phyloP scores from a whole-genome alignment of 768 basidiomycete species.

The Boletus vermiculosoides region DNA sequence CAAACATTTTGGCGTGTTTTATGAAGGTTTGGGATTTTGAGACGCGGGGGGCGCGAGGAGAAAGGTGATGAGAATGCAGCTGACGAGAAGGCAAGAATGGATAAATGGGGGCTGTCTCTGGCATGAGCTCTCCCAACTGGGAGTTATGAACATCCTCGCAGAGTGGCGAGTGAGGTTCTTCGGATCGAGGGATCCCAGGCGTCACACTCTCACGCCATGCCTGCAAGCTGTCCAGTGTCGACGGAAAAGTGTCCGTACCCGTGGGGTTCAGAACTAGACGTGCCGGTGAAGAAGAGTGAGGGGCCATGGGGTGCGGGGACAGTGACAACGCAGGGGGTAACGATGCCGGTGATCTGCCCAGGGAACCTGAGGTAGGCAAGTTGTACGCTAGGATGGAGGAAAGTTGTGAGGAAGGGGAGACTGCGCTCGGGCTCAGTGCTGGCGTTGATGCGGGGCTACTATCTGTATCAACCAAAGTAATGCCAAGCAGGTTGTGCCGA shows the following conservation, averaged over 20 bases:
- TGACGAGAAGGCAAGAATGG: constrained; percentile 10
- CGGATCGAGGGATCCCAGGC: constrained; percentile 16
- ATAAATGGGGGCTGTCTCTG: constrained; percentile 4
- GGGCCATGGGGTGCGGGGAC: constrained; percentile 13
- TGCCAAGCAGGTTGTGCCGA: constrained; percentile 20
- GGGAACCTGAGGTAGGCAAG: constrained; percentile 7
- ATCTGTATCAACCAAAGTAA: constrained; percentile 13
- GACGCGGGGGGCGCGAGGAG: constrained; percentile 1
- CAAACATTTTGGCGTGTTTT: constrained; percentile 28
- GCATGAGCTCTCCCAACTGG: constrained; percentile 5
- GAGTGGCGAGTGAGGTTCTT: constrained; percentile 15
- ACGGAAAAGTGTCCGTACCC: constrained; percentile 34
- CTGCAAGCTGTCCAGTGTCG: constrained; percentile 28
- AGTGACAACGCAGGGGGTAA: constrained; percentile 14
- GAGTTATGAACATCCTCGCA: constrained; percentile 11
- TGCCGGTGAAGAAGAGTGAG: constrained; percentile 8
- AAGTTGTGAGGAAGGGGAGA: constrained; percentile 21
- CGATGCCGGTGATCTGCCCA: constrained; percentile 16
- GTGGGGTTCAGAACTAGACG: constrained; percentile 26
- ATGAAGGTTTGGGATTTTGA: constrained; percentile 20
- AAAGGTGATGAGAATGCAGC: not conserved
- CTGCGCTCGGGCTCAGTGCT: constrained; percentile 22
- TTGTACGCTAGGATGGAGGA: constrained; percentile 15
- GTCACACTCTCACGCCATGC: constrained; percentile 29
- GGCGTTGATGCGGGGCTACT: constrained; percentile 27